Evolutionary conservation across 2,329 filamentous ascomycete genomes (phyloP).

Genomic region (Colletotrichum magnum): DNA sequence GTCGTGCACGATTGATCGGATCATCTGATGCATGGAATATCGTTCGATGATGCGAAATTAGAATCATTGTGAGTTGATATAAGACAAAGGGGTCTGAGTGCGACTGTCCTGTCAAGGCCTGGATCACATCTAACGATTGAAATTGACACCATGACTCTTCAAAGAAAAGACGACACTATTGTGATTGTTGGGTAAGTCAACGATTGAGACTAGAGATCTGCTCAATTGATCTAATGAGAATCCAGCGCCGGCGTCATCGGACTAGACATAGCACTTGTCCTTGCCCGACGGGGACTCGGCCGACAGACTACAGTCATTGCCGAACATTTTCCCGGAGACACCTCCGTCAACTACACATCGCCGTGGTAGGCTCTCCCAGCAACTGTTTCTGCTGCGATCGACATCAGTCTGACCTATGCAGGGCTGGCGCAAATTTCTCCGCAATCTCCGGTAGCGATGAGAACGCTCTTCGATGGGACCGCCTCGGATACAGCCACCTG

Average conservation of each 20-base stretch:
- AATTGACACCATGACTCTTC: slow-evolving; percentile 25
- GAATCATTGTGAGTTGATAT: neutral
- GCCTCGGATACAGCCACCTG: slow-evolving; percentile 55
- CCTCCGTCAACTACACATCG: slow-evolving; percentile 55
- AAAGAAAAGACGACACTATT: slow-evolving; percentile 38
- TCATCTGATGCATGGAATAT: neutral
- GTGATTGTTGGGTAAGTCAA: slow-evolving; percentile 45
- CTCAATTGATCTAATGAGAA: neutral
- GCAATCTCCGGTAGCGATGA: slow-evolving; percentile 57
- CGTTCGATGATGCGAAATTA: too few relatives aligned
- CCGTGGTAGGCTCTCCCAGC: slow-evolving; percentile 50
- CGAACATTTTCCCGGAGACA: slow-evolving; percentile 58
- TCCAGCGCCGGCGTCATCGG: slow-evolving; percentile 56
- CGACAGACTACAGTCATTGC: slow-evolving; percentile 53
- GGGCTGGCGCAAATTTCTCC: slow-evolving; percentile 62
- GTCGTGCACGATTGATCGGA: neutral
- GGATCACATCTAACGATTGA: too few relatives aligned
- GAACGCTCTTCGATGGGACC: slow-evolving; percentile 59
- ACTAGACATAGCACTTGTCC: slow-evolving; percentile 54
- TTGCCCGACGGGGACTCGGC: slow-evolving; percentile 52
- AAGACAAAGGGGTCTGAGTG: neutral
- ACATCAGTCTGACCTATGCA: neutral
- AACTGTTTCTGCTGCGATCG: neutral
- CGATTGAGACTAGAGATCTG: neutral
- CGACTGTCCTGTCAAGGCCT: too few relatives aligned